These are phyloP conservation scores for Fusarium sp. DNA, from an alignment of 2,329 filamentous ascomycete genomes.

Conservation along the genomic window DNA sequence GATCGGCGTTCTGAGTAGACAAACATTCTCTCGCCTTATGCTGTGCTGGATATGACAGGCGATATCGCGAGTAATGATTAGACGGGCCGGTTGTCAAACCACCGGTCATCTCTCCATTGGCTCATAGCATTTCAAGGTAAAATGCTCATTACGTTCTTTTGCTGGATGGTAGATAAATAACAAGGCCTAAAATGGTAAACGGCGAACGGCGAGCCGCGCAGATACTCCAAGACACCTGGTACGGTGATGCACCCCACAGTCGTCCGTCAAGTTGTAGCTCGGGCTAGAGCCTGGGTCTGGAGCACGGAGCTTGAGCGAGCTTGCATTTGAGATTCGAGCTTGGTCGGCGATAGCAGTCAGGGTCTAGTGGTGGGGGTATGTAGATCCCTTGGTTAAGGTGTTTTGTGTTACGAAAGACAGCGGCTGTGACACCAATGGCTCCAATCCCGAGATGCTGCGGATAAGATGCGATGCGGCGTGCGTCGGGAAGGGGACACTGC, in stretches of 20 bases:
- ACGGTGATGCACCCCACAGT: constrained; percentile 47
- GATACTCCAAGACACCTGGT: constrained; percentile 21
- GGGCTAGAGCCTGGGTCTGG: constrained; percentile 38
- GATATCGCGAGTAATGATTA: constrained; percentile 7
- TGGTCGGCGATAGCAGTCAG: constrained; percentile 30
- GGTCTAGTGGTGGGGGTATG: constrained; percentile 37
- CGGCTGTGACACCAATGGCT: constrained; percentile 22
- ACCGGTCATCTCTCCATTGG: constrained; percentile 14
- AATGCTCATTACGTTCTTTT: constrained; percentile 6
- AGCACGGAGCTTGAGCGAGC: constrained; percentile 33
- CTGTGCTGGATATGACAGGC: constrained; percentile 7
- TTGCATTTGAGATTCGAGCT: constrained; percentile 40
- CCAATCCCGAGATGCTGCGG: constrained; percentile 39
- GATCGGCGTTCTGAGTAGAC: constrained; percentile 17
- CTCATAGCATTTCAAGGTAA: background rate
- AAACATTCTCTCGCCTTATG: constrained; percentile 14
- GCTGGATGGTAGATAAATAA: constrained; percentile 10
- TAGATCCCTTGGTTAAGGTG: constrained; percentile 37
- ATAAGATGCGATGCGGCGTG: constrained; percentile 30
- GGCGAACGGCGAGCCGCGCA: constrained; percentile 39
- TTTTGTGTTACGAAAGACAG: constrained; percentile 19
- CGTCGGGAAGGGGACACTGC: constrained; percentile 26
- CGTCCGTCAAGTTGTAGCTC: constrained; percentile 35
- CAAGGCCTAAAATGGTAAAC: constrained; percentile 26
- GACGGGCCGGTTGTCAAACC: constrained; percentile 9